Evolutionary conservation across 2,329 filamentous ascomycete genomes (phyloP), one percentile per base, ranked within the genome.

Genomic region (Aspergillus sclerotialis): DNA sequence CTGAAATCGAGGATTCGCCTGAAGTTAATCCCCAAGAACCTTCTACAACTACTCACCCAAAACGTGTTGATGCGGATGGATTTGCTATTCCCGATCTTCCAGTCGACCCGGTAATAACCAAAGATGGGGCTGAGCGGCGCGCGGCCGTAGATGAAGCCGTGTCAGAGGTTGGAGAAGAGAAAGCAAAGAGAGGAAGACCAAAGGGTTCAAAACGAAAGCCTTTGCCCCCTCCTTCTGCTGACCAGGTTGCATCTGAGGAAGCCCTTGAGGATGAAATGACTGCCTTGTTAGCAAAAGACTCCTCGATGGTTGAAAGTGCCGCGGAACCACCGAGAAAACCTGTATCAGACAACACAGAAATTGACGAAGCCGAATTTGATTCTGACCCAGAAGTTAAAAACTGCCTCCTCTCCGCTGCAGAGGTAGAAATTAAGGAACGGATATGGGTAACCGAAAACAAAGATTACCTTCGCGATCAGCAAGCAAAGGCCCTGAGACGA

Each of bases 361-460:
- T 93, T 13, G 78, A 74, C 32, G 84, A 84, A 37, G 76, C 84
- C 37, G 89, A 95, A 53, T 95, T 96, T 52, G 84, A 81, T 24
- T 80, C 93, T 48, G 92, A 98, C 43, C 82, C 80, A 0, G 92
- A 98, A 59, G 87, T 98, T 4, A 67, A 74, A 39, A 84, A 84
- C 49, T 94, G 89, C 53, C 63, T 88, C 23, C 71, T 96, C 4
- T 75, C 73, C 0, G 75, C 80, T 1, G 75, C 78, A 3, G 89
- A 96, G 63, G 76, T 81, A 2, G 75, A 75, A 21, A 77, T 88
- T 53, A 96, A 95, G 59, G 89, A 95, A 59, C 78, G 80, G 39
- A 84, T 96, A 33, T 98, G 92, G 92, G 80, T 94, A 28, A 89
- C 90, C 39, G 81, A 89, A 55, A 96, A 98, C 61, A 88, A 92